phyloP scores from a whole-genome alignment of 2,329 filamentous ascomycete genomes.

The Nigrospora osmanthi region DNA sequence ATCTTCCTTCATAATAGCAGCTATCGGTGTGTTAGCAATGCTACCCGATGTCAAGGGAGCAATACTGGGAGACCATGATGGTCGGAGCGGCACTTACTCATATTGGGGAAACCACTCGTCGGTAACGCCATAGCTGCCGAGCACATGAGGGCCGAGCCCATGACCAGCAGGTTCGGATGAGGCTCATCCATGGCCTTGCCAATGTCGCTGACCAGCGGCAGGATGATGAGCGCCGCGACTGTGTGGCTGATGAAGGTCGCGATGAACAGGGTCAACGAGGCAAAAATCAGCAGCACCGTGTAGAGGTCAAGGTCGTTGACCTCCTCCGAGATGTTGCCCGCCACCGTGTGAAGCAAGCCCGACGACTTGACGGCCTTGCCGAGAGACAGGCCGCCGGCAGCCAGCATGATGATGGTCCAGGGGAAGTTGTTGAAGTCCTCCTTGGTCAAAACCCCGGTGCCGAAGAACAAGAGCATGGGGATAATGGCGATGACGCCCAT shows the following conservation, averaged over 20 bases:
- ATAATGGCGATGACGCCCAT: conserved; percentile 99
- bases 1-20: conserved; percentile 99
- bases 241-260: conserved; percentile 98
- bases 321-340: conserved; percentile 61
- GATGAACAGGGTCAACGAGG: conserved; percentile 76
- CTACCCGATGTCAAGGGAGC: background rate
- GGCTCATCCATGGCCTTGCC: conserved; percentile 80
- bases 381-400: conserved; percentile 83
- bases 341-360: conserved; percentile 83
- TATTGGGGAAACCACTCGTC: conserved; percentile 95
- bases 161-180: conserved; percentile 89
- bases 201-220: conserved; percentile 83
- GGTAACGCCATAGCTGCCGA: conserved; percentile 95
- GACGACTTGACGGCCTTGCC: conserved; percentile 93
- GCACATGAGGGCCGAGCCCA: conserved; percentile 94
- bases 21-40: conserved; percentile 5
- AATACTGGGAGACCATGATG: conserved; percentile 3
- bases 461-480: conserved; percentile 92
- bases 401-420: conserved; percentile 99
- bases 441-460: conserved; percentile 90
- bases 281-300: conserved; percentile 78
- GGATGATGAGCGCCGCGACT: conserved; percentile 87
- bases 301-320: conserved; percentile 81
- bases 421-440: conserved; percentile 99
- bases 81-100: conserved; percentile 65